phyloP scores from a whole-genome alignment of 139 green algal species.

The Nannochloris sp. region DNA sequence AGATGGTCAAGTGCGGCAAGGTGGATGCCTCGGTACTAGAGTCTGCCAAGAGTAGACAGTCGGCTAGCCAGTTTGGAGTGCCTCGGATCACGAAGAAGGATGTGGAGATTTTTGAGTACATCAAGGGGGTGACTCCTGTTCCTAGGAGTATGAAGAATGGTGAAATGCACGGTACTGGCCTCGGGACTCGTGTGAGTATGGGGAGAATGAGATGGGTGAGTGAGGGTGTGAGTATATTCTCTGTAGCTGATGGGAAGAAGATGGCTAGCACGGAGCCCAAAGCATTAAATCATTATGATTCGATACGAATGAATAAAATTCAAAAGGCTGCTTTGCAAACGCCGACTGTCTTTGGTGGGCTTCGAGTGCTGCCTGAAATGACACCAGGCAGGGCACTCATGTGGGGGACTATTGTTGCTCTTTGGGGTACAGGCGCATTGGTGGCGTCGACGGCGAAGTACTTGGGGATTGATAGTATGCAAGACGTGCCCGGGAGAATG shows the following conservation, averaged over 20 bases:
- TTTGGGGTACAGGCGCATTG: conserved; percentile 40
- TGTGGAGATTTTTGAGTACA: conserved; percentile 9
- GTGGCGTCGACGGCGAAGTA: conserved; percentile 12
- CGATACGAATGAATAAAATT: conserved; percentile 15
- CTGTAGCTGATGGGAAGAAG: conserved; percentile 31
- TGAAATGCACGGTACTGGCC: not conserved
- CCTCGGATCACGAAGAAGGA: conserved; percentile 4
- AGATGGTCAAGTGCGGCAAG: not conserved
- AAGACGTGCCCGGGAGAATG: conserved; percentile 4
- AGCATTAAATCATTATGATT: conserved; percentile 25
- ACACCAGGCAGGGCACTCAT: conserved; percentile 30
- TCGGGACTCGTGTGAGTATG: conserved; percentile 10
- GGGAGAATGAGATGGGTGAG: conserved; percentile 17
- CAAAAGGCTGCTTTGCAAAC: conserved; percentile 25
- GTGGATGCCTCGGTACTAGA: not conserved
- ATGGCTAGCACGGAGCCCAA: conserved; percentile 23
- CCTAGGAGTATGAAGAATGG: not conserved
- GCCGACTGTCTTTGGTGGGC: conserved; percentile 16
- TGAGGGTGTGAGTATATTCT: conserved; percentile 35
- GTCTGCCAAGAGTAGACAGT: not conserved
- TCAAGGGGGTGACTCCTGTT: not conserved
- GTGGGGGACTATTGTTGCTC: conserved; percentile 40
- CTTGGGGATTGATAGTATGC: conserved; percentile 18
- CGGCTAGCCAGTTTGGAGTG: not conserved
- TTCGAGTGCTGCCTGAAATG: conserved; percentile 8